phyloP scores from a whole-genome alignment of 495 filamentous ascomycete species.

The Lasiosphaeria ovina region DNA sequence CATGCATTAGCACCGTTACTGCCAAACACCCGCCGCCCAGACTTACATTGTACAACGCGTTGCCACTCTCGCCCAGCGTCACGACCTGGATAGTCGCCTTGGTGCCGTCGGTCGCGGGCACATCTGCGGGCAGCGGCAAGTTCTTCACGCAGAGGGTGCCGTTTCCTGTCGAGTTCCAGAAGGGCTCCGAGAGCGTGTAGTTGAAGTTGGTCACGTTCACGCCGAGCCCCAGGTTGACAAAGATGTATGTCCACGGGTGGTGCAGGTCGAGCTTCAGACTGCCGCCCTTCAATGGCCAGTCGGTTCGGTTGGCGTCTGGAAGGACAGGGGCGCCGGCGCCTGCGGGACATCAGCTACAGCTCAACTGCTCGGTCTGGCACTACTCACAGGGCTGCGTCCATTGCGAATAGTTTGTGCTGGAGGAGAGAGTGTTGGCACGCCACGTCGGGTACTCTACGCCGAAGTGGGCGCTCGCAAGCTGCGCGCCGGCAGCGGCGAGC shows the following conservation, averaged over 20 bases:
- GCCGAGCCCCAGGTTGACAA: conserved; percentile 63
- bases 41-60: conserved; percentile 61
- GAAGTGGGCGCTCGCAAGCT: conserved; percentile 56
- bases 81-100: conserved; percentile 57
- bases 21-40: background rate
- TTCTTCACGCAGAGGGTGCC: conserved; percentile 58
- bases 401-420: conserved; percentile 43
- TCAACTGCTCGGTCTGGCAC: background rate
- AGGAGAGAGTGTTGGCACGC: conserved; percentile 52
- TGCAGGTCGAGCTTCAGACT: conserved; percentile 49
- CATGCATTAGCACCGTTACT: background rate
- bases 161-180: conserved; percentile 60
- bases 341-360: conserved; percentile 24
- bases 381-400: conserved; percentile 58
- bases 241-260: conserved; percentile 58
- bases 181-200: conserved; percentile 49
- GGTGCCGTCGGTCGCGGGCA: conserved; percentile 47
- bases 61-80: conserved; percentile 47
- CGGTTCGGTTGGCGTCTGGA: conserved; percentile 51
- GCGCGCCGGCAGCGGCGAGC: conserved; percentile 25
- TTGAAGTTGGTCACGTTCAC: conserved; percentile 56
- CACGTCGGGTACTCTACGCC: conserved; percentile 54
- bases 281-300: conserved; percentile 60
- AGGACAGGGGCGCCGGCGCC: conserved; percentile 54
- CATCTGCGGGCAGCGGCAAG: conserved; percentile 41